A percentile compares a stretch with the other conserved stretches of the same genome.
Conservation (phyloP, 345 rosid genomes). For the Schrenkiella parvula region DNA sequence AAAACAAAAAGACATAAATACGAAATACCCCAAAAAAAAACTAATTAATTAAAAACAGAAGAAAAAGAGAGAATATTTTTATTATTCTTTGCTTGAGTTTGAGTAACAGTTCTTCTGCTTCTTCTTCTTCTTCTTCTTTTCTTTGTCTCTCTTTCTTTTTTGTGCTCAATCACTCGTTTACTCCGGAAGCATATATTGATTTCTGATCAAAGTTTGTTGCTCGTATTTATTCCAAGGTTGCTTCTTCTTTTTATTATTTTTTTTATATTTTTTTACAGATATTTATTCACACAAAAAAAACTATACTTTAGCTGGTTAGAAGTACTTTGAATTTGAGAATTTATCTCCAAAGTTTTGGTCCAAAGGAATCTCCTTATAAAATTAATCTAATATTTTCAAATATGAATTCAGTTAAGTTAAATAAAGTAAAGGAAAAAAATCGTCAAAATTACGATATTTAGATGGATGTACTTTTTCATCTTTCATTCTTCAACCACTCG, state of each 20-base stretch:
- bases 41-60: background rate
- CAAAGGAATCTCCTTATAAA: background rate
- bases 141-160: slow-evolving; percentile 1
- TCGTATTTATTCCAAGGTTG: slow-evolving; percentile 25
- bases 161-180: background rate
- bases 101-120: slow-evolving; percentile 1
- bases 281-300: background rate
- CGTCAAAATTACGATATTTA: background rate
- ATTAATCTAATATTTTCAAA: background rate
- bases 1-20: slow-evolving; percentile 2
- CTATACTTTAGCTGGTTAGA: background rate
- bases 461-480: slow-evolving; percentile 5
- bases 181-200: background rate
- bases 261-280: background rate
- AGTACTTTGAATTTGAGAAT: background rate
- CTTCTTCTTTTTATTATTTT: slow-evolving; percentile 11
- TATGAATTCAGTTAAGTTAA: background rate
- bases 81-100: slow-evolving; percentile 32
- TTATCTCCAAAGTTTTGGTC: slow-evolving; percentile 8
- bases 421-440: background rate
- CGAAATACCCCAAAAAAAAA: background rate
- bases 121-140: slow-evolving; percentile 6
- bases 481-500: slow-evolving; percentile 21
- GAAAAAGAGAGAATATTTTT: slow-evolving; percentile 8
- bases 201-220: slow-evolving; percentile 15